phyloP scores from a whole-genome alignment of 495 filamentous ascomycete species.

The Penicillium egyptiacum region DNA sequence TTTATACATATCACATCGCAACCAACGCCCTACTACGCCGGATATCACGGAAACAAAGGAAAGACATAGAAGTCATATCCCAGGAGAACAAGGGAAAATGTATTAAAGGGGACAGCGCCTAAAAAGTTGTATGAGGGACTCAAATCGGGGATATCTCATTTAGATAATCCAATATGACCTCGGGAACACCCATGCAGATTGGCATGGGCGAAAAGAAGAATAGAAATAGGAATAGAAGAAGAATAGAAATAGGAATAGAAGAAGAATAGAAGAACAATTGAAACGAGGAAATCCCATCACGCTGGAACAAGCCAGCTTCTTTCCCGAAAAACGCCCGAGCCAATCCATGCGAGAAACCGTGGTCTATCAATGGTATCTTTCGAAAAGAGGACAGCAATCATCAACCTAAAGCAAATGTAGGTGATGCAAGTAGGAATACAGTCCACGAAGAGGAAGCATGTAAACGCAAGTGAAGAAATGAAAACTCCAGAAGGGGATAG shows the following conservation, averaged over 20 bases:
- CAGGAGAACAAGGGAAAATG: not conserved
- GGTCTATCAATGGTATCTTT: slow-evolving; percentile 50
- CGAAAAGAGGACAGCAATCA: slow-evolving; percentile 17
- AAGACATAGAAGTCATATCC: not conserved
- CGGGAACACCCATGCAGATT: not conserved
- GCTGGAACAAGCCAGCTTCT: slow-evolving; percentile 4
- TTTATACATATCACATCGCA: not conserved
- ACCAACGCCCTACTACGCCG: not conserved
- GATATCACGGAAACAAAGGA: not conserved
- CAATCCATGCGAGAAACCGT: slow-evolving; percentile 30
- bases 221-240: not conserved
- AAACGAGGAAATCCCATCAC: not conserved
- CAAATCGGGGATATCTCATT: not conserved
- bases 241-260: not conserved
- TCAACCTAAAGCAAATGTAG: slow-evolving; percentile 5
- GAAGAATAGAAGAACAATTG: not conserved
- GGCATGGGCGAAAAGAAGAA: not conserved
- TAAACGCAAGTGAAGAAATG: not conserved
- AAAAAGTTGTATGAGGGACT: not conserved
- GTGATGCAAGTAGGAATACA: slow-evolving; percentile 14
- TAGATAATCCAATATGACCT: not conserved
- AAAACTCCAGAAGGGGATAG: slow-evolving; percentile 1
- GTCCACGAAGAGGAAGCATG: slow-evolving; percentile 13
- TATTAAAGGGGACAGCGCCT: slow-evolving; percentile 2
- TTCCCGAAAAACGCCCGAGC: slow-evolving; percentile 30